phyloP scores from a whole-genome alignment of 148 eudicot genomes.

The Persicaria tinctoria region DNA sequence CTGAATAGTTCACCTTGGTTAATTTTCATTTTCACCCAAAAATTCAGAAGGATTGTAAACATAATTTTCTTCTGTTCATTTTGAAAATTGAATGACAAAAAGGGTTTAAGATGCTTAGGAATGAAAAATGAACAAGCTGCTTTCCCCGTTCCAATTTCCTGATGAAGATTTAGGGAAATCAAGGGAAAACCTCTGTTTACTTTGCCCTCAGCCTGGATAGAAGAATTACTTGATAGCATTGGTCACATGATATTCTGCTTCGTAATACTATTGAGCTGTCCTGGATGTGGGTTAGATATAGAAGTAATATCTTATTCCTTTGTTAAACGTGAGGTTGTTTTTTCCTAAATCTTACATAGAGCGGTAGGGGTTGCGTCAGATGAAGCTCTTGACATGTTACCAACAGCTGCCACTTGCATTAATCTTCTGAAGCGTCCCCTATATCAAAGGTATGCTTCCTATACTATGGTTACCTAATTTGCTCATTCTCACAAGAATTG shows the following conservation, averaged over 20 bases:
- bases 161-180: background rate
- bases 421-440: conserved; percentile 97
- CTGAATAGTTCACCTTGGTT: background rate
- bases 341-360: conserved; percentile 24
- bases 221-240: background rate
- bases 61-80: background rate
- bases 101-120: background rate
- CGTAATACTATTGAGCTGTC: conserved; percentile 10
- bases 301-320: background rate
- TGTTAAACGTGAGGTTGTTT: conserved; percentile 6
- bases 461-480: background rate
- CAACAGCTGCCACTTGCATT: conserved; percentile 98
- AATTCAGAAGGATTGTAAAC: background rate
- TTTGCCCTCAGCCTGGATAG: background rate
- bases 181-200: background rate
- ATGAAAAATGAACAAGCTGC: background rate
- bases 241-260: background rate
- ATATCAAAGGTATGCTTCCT: conserved; percentile 62
- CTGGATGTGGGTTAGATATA: background rate
- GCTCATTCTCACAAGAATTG: background rate
- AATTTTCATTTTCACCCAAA: background rate
- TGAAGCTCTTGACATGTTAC: conserved; percentile 80
- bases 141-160: background rate
- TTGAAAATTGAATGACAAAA: background rate
- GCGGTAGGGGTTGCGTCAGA: conserved; percentile 85